Evolutionary conservation across 139 green algal species (phyloP), one percentile per base, ranked within the genome.

Genomic region (Dunaliella sp.): DNA sequence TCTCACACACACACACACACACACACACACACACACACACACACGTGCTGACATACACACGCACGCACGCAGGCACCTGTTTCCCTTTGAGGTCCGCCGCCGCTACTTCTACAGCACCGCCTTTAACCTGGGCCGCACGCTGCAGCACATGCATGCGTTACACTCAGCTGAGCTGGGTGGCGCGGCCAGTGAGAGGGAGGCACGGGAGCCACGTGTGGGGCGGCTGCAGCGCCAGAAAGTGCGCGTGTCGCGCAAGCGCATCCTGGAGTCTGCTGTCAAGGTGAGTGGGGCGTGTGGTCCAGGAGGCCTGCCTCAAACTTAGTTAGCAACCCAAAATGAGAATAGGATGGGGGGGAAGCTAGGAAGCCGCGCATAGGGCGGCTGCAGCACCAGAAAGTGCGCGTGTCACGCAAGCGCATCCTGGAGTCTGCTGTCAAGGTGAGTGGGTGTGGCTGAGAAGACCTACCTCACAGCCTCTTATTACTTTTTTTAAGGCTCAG

Each of bases 71-170:
- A 59, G 31, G 87, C 97, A 88, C 91, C 91, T 99, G 77, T 98
- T 99, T 83, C 96, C 97, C 24, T 98, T 99, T 83, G 94, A 97
- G 81, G 77, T 94, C 36, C 93, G 96, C 35, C 86, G 92, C 31
- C 90, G 94, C 80, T 97, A 97, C 91, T 98, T 99, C 82, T 94
- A 98, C 89, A 95, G 86, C 89, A 98, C 96, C 26, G 90, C 94
- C 12, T 97, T 99, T 87, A 96, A 96, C 33, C 87, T 98, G 58
- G 92, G 90, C 0, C 93, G 97, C 30, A 95, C 96, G 32, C 91
- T 99, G 87, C 92, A 97, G 83, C 94, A 97, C 86, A 92, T 99
- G 88, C 95, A 97, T 89, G 90, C 94, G 83, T 88, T 95, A 88
- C 90, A 97, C 84, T 83, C 88, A 1, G 92, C 90, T 0, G 95